These are phyloP conservation scores for Afroboletus lepidellus DNA, from an alignment of 1,284 basidiomycete genomes.

Conservation along the genomic window DNA sequence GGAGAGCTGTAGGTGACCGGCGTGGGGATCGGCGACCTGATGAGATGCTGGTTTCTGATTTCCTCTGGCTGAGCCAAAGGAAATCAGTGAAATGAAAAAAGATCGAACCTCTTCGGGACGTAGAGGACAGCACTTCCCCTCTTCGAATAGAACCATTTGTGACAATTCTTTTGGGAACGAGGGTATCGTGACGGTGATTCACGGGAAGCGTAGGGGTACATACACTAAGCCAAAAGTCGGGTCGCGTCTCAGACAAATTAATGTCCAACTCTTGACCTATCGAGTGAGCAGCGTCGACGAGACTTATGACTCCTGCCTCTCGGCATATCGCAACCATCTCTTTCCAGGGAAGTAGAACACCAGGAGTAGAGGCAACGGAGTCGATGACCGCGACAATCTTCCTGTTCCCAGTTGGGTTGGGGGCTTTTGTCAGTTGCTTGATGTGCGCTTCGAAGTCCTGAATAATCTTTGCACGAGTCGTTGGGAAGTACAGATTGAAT, in stretches of 20 bases:
- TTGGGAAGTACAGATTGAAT: conserved; percentile 63
- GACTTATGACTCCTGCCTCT: conserved; percentile 63
- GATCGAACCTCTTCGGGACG: conserved; percentile 65
- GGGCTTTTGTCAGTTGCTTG: conserved; percentile 17
- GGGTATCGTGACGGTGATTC: not conserved
- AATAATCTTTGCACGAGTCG: conserved; percentile 59
- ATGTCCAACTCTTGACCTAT: conserved; percentile 68
- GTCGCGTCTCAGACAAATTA: conserved; percentile 55
- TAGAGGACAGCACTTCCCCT: conserved; percentile 75
- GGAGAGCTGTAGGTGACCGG: conserved; percentile 56
- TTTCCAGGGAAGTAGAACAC: conserved; percentile 77
- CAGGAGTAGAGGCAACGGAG: conserved; percentile 69
- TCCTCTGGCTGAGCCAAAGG: not conserved
- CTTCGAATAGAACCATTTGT: conserved; percentile 83
- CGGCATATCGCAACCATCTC: conserved; percentile 69
- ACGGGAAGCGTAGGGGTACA: conserved; percentile 21
- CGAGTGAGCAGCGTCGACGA: conserved; percentile 85
- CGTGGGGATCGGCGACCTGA: conserved; percentile 76
- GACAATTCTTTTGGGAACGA: conserved; percentile 55
- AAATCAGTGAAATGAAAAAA: not conserved
- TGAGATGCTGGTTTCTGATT: conserved; percentile 66
- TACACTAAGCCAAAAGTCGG: conserved; percentile 83
- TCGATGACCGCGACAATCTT: conserved; percentile 78
- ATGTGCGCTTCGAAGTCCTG: conserved; percentile 49
- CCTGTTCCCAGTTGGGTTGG: conserved; percentile 30